Percentiles rank a stretch among this genome's conserved stretches.
These are phyloP conservation scores for Madurella fahalii DNA, from an alignment of 2,329 filamentous ascomycete species.

Conservation along the genomic window DNA sequence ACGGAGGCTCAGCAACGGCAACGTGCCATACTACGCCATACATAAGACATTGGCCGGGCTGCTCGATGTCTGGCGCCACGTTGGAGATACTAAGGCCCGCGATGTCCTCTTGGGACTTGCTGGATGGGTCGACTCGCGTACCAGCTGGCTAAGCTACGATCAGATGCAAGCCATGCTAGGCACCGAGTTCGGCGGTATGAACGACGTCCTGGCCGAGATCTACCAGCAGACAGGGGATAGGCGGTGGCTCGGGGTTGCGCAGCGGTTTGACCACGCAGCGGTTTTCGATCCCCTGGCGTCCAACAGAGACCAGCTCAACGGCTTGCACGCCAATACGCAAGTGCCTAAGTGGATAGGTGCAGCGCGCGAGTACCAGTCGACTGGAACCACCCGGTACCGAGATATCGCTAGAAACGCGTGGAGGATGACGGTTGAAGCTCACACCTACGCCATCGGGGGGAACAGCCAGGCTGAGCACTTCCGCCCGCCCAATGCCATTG, in stretches of 20 bases:
- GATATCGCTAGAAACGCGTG: constrained; percentile 49
- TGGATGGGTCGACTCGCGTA: constrained; percentile 47
- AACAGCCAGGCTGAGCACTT: constrained; percentile 54
- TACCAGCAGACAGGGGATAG: constrained; percentile 44
- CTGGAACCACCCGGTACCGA: constrained; percentile 40
- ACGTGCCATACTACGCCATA: constrained; percentile 52
- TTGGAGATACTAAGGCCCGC: constrained; percentile 40
- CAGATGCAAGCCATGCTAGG: constrained; percentile 47
- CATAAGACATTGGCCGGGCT: constrained; percentile 51
- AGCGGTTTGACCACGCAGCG: constrained; percentile 47
- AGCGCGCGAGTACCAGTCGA: constrained; percentile 45
- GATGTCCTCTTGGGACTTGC: constrained; percentile 43
- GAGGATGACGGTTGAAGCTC: constrained; percentile 42
- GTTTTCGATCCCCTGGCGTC: constrained; percentile 45
- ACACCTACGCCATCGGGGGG: constrained; percentile 50
- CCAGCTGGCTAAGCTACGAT: constrained; percentile 36
- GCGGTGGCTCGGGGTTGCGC: constrained; percentile 43
- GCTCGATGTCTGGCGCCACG: constrained; percentile 45
- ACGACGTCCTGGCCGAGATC: constrained; percentile 46
- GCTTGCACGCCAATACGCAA: constrained; percentile 51
- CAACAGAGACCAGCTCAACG: constrained; percentile 42
- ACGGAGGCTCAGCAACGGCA: constrained; percentile 43
- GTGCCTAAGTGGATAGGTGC: constrained; percentile 53
- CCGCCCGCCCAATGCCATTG: constrained; percentile 42
- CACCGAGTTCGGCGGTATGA: constrained; percentile 53